These are phyloP conservation scores for Posidonia oceanica DNA, from an alignment of 116 monocot genomes.

Conservation along the genomic window DNA sequence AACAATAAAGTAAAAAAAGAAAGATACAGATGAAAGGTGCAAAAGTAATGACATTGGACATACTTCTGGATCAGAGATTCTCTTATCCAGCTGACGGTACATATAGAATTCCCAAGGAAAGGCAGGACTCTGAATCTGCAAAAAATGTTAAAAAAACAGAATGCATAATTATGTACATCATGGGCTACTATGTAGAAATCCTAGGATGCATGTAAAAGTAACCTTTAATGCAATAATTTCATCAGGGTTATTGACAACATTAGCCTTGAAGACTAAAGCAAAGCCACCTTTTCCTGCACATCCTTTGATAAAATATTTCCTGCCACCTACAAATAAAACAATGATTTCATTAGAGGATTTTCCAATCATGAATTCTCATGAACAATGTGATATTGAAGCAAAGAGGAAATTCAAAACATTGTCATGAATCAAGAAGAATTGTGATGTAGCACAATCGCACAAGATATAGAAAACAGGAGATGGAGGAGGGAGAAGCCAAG, in stretches of 20 bases:
- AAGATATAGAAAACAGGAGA: too few species aligned
- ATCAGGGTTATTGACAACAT: slow-evolving; percentile 57
- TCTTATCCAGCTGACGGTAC: slow-evolving; percentile 77
- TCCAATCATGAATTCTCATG: background rate
- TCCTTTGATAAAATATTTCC: slow-evolving; percentile 79
- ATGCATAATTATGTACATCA: background rate
- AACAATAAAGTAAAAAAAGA: background rate
- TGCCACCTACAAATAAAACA: slow-evolving; percentile 32
- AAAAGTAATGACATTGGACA: background rate
- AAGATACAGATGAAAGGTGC: background rate
- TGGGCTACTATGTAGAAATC: background rate
- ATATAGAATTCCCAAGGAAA: slow-evolving; percentile 97
- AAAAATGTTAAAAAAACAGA: background rate
- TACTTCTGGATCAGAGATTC: slow-evolving; percentile 53
- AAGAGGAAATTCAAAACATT: too few species aligned
- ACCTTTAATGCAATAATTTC: slow-evolving; percentile 83
- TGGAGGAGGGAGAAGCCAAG: too few species aligned
- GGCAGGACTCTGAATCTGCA: slow-evolving; percentile 73
- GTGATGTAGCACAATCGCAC: too few species aligned
- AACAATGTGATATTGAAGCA: background rate
- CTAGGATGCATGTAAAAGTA: background rate
- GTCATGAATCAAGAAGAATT: too few species aligned
- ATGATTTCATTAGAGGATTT: background rate
- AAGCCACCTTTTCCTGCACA: slow-evolving; percentile 76
- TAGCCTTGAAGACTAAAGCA: slow-evolving; percentile 80